Base-by-base conservation (phyloP, 1,139 yeast species). In the Lodderomyces theae region DNA sequence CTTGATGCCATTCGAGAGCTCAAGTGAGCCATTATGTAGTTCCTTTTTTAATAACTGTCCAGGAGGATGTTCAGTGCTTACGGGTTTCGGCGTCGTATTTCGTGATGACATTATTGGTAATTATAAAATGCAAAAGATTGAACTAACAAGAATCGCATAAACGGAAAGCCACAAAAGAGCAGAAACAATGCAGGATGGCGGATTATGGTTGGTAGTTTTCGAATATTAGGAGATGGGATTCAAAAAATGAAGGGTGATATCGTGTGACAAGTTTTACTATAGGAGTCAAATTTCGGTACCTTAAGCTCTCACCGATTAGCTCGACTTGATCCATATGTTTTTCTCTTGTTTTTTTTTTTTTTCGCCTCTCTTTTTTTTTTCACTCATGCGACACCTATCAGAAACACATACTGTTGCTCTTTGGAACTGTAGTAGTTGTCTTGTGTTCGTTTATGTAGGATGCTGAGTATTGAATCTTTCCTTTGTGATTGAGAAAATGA, bases 61-160 rank as follows among this genome's bases (percentile, higher is more conserved):
- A 31, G 17, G 11, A 4, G 24, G 5, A 5, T 5, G 7, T n/a
- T 32, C 25, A 5, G 16, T 21, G n/a, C 2, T 21, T 19, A 11
- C 16, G 22, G 26, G 25, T 19, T 2, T 13, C 6, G 35, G 35
- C 15, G 30, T 26, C 12, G 37, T 23, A 18, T 35, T 35, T 25
- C 37, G 21, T 25, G 37, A 35, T 24, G 37, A 35, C 29, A 35
- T 25, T 19, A 32, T 19, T 32, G 12, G 25, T 19, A 4, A n/a
- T 21, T 13, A 21, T 13, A 19, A 21, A 23, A 21, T 19, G 26
- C 26, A 32, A 32, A 32, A 32, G 22, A 16, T n/a, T 5, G 4
- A 21, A 21, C 22, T 18, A 5, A 22, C 17, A 11, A 13, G 26
- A 19, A 19, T 31, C 11, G 15, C 5, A 22, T 7, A 17, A 18